Conservation (phyloP, 148 eudicot species). For the Vaccinium vitisidaea region DNA sequence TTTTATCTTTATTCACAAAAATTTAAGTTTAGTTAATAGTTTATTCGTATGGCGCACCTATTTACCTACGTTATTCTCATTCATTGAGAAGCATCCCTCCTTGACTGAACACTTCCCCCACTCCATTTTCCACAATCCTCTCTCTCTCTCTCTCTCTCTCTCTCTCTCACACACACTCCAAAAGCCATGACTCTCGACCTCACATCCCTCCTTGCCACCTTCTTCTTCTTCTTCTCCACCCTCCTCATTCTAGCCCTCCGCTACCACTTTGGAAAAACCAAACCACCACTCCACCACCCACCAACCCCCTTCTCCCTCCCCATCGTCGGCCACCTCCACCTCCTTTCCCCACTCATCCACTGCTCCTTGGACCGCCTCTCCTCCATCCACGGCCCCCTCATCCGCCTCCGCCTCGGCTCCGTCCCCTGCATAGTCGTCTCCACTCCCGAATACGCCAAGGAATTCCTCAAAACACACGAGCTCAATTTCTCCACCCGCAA, state of each 20-base stretch:
- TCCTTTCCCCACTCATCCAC: slow-evolving; percentile 28
- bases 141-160: not conserved
- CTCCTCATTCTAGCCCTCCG: not conserved
- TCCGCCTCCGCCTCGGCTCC: slow-evolving; percentile 32
- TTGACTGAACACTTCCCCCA: not conserved
- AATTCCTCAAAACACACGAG: slow-evolving; percentile 34
- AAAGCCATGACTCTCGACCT: not conserved
- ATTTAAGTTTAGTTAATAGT: too few species aligned
- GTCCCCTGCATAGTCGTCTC: slow-evolving; percentile 29
- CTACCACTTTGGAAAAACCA: slow-evolving; percentile 4
- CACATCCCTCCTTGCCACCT: not conserved
- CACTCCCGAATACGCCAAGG: slow-evolving; percentile 32
- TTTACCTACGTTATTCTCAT: too few species aligned
- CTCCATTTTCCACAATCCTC: not conserved
- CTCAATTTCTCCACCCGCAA: slow-evolving; percentile 17
- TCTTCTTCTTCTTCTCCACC: not conserved
- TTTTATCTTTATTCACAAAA: too few species aligned
- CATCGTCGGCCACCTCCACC: slow-evolving; percentile 42
- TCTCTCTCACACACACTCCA: not conserved
- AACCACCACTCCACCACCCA: slow-evolving; percentile 16
- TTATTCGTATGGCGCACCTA: too few species aligned
- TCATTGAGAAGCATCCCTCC: too few species aligned
- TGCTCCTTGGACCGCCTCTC: slow-evolving; percentile 30
- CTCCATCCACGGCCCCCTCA: slow-evolving; percentile 25
- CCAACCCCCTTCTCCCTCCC: slow-evolving; percentile 41